These are phyloP conservation scores for Aspergillus ellipticus DNA, from an alignment of 495 filamentous ascomycete genomes.

Conservation along the genomic window DNA sequence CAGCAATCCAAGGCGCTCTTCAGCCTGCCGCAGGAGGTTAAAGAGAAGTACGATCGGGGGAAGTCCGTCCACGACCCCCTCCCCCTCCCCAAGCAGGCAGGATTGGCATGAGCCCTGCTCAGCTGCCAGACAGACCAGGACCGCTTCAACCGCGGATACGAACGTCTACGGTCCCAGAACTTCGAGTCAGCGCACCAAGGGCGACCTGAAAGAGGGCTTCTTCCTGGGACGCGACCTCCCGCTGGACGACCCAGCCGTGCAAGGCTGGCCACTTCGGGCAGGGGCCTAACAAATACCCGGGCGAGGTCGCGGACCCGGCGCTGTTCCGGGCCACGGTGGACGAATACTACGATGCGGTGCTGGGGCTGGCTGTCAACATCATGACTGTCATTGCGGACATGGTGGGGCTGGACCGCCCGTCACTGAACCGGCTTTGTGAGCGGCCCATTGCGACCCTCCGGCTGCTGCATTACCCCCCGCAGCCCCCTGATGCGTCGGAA, in stretches of 20 bases:
- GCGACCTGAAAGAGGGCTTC: slow-evolving; percentile 47
- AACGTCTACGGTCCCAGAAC: slow-evolving; percentile 39
- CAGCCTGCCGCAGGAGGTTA: slow-evolving; percentile 61
- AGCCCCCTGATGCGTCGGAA: slow-evolving; percentile 27
- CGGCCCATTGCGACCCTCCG: slow-evolving; percentile 33
- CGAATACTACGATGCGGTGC: slow-evolving; percentile 35
- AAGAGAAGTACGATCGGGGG: slow-evolving; percentile 22
- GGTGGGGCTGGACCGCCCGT: slow-evolving; percentile 31
- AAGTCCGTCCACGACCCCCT: background rate
- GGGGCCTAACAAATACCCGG: slow-evolving; percentile 47
- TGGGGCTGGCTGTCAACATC: slow-evolving; percentile 29
- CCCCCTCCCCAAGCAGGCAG: background rate
- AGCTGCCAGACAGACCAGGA: slow-evolving; percentile 8
- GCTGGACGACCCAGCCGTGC: slow-evolving; percentile 28
- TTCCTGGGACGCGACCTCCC: slow-evolving; percentile 40
- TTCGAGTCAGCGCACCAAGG: slow-evolving; percentile 35
- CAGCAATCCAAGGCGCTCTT: slow-evolving; percentile 69
- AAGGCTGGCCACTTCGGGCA: slow-evolving; percentile 30
- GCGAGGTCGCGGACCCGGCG: slow-evolving; percentile 27
- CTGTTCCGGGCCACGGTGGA: slow-evolving; percentile 31
- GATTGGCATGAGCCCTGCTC: background rate
- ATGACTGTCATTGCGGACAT: slow-evolving; percentile 36
- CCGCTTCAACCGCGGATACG: slow-evolving; percentile 38
- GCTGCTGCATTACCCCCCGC: slow-evolving; percentile 47
- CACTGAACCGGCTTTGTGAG: slow-evolving; percentile 36